phyloP scores from a whole-genome alignment of 1,284 basidiomycete species.

The Xanthoconium separans region DNA sequence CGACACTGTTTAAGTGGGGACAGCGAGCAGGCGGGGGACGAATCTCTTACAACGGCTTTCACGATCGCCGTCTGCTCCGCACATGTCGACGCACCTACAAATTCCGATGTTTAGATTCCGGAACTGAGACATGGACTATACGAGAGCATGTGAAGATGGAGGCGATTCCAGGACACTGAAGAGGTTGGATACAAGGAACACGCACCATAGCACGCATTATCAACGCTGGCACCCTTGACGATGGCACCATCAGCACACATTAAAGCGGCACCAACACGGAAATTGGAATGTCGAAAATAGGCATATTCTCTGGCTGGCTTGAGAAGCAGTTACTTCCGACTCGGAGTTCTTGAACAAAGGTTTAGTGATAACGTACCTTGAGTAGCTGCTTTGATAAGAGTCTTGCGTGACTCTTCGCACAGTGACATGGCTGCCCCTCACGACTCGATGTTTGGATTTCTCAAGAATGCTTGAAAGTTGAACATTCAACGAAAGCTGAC shows the following conservation, averaged over 20 bases:
- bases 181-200: neutral
- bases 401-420: slow-evolving; percentile 19
- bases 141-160: no score
- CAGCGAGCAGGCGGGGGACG: neutral
- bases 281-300: slow-evolving; percentile 81
- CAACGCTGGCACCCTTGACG: slow-evolving; percentile 83
- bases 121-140: neutral
- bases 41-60: slow-evolving; percentile 70
- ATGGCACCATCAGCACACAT: slow-evolving; percentile 68
- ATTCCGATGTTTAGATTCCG: neutral
- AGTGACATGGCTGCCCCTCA: slow-evolving; percentile 25
- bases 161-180: neutral
- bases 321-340: neutral
- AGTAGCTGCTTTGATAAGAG: slow-evolving; percentile 42
- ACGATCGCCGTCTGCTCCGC: slow-evolving; percentile 86
- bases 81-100: slow-evolving; percentile 72
- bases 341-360: neutral
- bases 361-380: slow-evolving; percentile 26
- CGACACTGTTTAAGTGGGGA: neutral
- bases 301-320: slow-evolving; percentile 53
- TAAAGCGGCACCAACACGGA: slow-evolving; percentile 86
- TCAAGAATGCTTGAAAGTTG: no score
- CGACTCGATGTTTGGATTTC: no score
- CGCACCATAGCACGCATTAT: slow-evolving; percentile 88
- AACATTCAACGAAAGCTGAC: no score